phyloP scores from a whole-genome alignment of 805 yeast species.

The Metschnikowia arizonensis region DNA sequence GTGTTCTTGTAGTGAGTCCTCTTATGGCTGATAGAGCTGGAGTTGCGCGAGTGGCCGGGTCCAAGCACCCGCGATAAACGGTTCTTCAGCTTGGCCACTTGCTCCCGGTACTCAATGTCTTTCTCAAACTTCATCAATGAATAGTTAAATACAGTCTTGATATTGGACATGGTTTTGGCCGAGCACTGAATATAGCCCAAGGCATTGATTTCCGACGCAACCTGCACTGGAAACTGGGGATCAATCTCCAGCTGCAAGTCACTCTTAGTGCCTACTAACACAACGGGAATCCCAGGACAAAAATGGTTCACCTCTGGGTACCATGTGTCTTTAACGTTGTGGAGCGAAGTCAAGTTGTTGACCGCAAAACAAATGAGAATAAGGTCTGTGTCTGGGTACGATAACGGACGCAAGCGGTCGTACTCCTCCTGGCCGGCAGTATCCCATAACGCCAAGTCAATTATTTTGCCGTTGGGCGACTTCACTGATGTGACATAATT shows the following conservation, averaged over 20 bases:
- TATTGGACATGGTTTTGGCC: constrained; percentile 64
- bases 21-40: constrained; percentile 19
- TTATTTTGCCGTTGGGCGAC: constrained; percentile 75
- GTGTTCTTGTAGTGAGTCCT: constrained; percentile 37
- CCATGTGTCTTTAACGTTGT: constrained; percentile 79
- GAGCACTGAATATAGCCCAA: constrained; percentile 75
- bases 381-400: constrained; percentile 76
- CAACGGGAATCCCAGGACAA: constrained; percentile 73
- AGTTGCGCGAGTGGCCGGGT: constrained; percentile 19
- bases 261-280: constrained; percentile 78
- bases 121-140: constrained; percentile 48
- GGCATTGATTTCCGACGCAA: constrained; percentile 63
- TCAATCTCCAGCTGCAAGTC: constrained; percentile 48
- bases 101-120: constrained; percentile 33
- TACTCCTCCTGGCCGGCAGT: constrained; percentile 90
- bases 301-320: constrained; percentile 79
- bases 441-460: constrained; percentile 80
- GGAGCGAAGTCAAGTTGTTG: constrained; percentile 57
- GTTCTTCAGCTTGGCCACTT: constrained; percentile 33
- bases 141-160: constrained; percentile 61
- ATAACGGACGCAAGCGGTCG: constrained; percentile 71
- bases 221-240: constrained; percentile 46
- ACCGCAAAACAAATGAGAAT: constrained; percentile 73
- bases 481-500: constrained; percentile 63
- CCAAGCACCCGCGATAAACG: constrained; percentile 31